These are phyloP conservation scores for Solanum habrochaites DNA, from an alignment of 257 asterid species.

Conservation along the genomic window DNA sequence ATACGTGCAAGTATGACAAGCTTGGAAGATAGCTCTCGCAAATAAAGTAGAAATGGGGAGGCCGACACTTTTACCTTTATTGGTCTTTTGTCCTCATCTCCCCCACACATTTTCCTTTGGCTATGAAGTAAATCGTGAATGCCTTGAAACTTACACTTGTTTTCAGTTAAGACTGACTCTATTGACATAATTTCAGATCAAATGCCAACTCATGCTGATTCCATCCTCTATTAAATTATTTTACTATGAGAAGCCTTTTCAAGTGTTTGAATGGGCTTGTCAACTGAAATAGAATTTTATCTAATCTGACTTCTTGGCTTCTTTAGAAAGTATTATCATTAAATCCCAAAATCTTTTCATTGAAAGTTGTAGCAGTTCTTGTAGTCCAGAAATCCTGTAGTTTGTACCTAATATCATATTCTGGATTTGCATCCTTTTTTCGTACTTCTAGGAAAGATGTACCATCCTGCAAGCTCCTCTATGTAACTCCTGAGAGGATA, in stretches of 20 bases:
- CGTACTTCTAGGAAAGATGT: constrained; percentile 55
- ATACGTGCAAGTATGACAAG: background rate
- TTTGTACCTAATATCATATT: background rate
- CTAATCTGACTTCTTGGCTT: background rate
- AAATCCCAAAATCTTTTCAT: background rate
- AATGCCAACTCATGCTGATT: background rate
- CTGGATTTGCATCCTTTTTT: background rate
- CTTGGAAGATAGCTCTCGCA: background rate
- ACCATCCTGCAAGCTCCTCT: constrained; percentile 92
- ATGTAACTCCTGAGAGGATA: constrained; percentile 95
- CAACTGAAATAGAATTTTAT: background rate
- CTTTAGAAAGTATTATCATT: background rate
- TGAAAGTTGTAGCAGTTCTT: background rate
- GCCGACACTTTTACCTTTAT: background rate
- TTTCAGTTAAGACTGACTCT: background rate
- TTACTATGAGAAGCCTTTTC: background rate
- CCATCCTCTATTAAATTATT: background rate
- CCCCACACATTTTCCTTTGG: background rate
- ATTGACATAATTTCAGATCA: background rate
- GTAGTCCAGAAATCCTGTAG: background rate
- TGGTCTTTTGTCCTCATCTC: background rate
- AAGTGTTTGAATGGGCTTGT: background rate
- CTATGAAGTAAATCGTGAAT: background rate
- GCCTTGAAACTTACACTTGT: background rate
- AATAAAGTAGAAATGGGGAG: background rate